Evolutionary conservation across 176 grass and related monocot genomes (phyloP), one percentile per base, ranked within the genome.

Genomic region (Poa annua): DNA sequence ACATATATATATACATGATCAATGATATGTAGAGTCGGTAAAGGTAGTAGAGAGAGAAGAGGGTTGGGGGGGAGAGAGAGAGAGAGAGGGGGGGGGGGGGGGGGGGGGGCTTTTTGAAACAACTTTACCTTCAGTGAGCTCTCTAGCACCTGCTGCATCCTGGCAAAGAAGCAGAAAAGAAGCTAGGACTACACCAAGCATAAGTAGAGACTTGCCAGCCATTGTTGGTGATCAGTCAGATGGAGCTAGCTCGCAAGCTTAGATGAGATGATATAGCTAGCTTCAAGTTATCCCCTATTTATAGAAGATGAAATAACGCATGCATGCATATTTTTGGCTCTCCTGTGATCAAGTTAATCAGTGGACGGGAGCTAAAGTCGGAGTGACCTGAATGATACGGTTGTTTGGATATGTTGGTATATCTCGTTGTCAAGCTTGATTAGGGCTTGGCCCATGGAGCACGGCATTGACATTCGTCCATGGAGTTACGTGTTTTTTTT

Each of bases 51-150:
- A 63, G 25, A 61, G 21, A 12, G 57, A 22, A 11, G 7, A 8
- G 6, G 39, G 39, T 7, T 7, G 7, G 4, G 38, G 38, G n/a
- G n/a, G n/a, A n/a, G n/a, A n/a, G n/a, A n/a, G n/a, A n/a, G n/a
- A n/a, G n/a, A n/a, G n/a, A n/a, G n/a, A n/a, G n/a, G 36, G 4
- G 34, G 34, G 34, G 34, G 35, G 35, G 35, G 4, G 35, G 36
- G 36, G 5, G 44, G 20, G 21, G 35, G 16, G 1, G 4, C 15
- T 0, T 5, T 13, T 8, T 21, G 45, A 17, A 13, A 33, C 57
- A 79, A 80, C 86, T 32, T 83, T 88, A 48, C 64, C 45, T 72
- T 79, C 74, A 15, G 66, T 83, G 45, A 88, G 74, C 75, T 83
- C 80, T 61, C 80, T 83, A 52, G 80, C 80, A 19, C 2, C 59